These are phyloP conservation scores for Asterionellopsis glacialis DNA, from an alignment of 108 stramenopile species.

Conservation along the genomic window DNA sequence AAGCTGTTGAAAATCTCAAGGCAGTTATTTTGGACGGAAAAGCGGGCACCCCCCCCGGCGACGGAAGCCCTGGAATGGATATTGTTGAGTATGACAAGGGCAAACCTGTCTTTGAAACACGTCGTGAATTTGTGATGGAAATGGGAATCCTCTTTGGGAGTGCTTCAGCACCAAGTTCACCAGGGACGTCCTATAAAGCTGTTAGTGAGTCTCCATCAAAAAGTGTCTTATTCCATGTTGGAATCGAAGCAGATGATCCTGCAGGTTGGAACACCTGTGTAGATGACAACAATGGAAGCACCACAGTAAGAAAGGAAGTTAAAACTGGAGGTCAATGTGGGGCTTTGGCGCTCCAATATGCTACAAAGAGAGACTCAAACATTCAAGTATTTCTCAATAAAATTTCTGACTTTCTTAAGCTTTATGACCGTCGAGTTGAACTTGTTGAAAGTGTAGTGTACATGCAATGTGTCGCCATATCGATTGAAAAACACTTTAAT, in stretches of 20 bases:
- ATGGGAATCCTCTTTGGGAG: slow-evolving; percentile 45
- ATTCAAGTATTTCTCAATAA: slow-evolving; percentile 33
- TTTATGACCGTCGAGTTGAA: slow-evolving; percentile 69
- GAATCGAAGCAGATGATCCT: slow-evolving; percentile 42
- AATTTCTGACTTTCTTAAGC: slow-evolving; percentile 47
- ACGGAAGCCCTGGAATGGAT: background rate
- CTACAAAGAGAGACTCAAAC: slow-evolving; percentile 17
- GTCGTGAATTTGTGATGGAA: slow-evolving; percentile 43
- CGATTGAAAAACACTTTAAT: slow-evolving; percentile 75
- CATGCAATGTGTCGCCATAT: slow-evolving; percentile 84
- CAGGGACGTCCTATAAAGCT: background rate
- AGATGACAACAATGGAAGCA: slow-evolving; percentile 16
- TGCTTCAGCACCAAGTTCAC: background rate
- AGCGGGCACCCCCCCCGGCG: background rate
- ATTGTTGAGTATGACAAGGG: background rate
- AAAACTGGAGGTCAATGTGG: background rate
- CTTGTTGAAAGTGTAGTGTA: slow-evolving; percentile 77
- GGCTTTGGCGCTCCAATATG: slow-evolving; percentile 13
- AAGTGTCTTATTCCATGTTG: slow-evolving; percentile 28
- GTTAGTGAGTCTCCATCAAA: slow-evolving; percentile 20
- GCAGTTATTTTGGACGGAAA: slow-evolving; percentile 12
- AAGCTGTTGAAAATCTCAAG: slow-evolving; percentile 51
- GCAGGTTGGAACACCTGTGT: slow-evolving; percentile 32
- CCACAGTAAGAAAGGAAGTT: background rate
- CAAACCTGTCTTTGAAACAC: background rate